Evolutionary conservation across 192 early-diverging fungal genomes (phyloP).

Genomic region (Gamsiella multidivaricata): DNA sequence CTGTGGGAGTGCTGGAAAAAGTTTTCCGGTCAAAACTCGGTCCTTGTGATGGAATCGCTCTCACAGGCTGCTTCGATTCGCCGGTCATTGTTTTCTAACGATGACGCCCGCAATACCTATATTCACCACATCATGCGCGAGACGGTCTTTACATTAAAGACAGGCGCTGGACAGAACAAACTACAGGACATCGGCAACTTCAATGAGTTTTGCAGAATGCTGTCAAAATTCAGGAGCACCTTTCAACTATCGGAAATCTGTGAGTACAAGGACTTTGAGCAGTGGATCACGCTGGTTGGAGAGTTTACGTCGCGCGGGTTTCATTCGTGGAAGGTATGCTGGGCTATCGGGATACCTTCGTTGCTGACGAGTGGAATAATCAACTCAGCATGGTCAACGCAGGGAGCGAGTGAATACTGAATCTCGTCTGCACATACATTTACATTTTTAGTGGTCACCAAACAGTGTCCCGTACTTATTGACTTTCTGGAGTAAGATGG

Average conservation of each 20-base stretch:
- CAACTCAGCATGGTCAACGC: too few species aligned
- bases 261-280: constrained; percentile 72
- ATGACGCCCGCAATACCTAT: constrained; percentile 74
- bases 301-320: constrained; percentile 75
- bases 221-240: constrained; percentile 83
- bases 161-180: constrained; percentile 59
- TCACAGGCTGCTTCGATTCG: constrained; percentile 83
- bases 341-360: not conserved
- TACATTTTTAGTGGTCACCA: constrained; percentile 69
- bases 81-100: constrained; percentile 86
- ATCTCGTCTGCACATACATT: not conserved
- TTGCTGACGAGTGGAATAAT: too few species aligned
- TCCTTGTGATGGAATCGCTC: constrained; percentile 82
- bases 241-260: constrained; percentile 86
- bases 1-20: constrained; percentile 64
- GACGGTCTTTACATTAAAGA: constrained; percentile 72
- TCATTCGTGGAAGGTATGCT: constrained; percentile 67
- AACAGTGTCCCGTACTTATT: constrained; percentile 81
- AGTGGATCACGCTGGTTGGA: constrained; percentile 73
- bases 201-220: constrained; percentile 87
- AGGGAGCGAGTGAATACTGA: not conserved
- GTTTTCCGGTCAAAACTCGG: constrained; percentile 48
- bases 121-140: constrained; percentile 78
- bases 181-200: constrained; percentile 82
- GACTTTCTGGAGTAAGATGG: constrained; percentile 90